phyloP scores from a whole-genome alignment of 352 stramenopile genomes.

The Phytopythium cucurbitacearum region DNA sequence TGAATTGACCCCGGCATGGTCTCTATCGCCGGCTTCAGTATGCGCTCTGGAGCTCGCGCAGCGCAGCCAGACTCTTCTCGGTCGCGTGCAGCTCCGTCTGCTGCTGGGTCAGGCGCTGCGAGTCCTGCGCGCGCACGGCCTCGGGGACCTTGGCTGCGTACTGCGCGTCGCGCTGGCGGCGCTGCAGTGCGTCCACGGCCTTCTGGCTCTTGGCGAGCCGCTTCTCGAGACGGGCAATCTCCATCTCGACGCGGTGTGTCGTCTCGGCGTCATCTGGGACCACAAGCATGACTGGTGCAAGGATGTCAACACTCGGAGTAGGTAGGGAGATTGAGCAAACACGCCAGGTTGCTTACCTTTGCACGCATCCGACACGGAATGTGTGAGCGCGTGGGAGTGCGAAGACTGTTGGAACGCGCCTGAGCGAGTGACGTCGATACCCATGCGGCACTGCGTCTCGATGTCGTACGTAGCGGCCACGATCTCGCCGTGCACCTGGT shows the following conservation, averaged over 20 bases:
- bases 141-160: conserved; percentile 71
- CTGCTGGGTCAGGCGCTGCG: conserved; percentile 44
- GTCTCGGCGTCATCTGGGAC: conserved; percentile 68
- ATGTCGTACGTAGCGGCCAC: conserved; percentile 34
- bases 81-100: conserved; percentile 50
- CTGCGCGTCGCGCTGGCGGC: conserved; percentile 35
- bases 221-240: conserved; percentile 68
- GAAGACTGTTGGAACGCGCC: conserved; percentile 2
- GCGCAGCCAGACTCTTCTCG: conserved; percentile 46
- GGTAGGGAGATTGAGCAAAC: not conserved
- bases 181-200: conserved; percentile 34
- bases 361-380: conserved; percentile 51
- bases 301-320: not conserved
- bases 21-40: conserved; percentile 23
- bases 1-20: too few species aligned
- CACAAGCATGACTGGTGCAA: conserved; percentile 45
- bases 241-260: conserved; percentile 46
- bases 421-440: conserved; percentile 16
- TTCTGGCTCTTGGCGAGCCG: conserved; percentile 48
- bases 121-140: conserved; percentile 53
- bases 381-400: conserved; percentile 30
- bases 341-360: conserved; percentile 18
- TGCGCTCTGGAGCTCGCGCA: conserved; percentile 49
- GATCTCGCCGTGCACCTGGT: conserved; percentile 22
- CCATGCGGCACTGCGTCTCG: conserved; percentile 38